phyloP scores from a whole-genome alignment of 345 rosid genomes.

The Lumnitzera littorea region DNA sequence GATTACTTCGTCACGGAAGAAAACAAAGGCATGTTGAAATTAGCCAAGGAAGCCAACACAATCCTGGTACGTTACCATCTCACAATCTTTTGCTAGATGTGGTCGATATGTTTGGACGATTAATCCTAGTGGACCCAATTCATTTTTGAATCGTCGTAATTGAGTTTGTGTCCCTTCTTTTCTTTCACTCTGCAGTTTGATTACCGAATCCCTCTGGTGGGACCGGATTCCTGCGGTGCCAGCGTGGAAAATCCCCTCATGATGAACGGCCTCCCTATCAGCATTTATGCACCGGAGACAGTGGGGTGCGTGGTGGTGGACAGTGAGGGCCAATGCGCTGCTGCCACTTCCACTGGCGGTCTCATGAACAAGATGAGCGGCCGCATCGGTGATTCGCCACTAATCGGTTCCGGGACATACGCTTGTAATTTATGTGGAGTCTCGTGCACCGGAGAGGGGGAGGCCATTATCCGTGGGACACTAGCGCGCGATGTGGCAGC shows the following conservation, averaged over 20 bases:
- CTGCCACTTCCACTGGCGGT: slow-evolving; percentile 94
- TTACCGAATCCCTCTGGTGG: slow-evolving; percentile 55
- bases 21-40: slow-evolving; percentile 76
- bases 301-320: slow-evolving; percentile 95
- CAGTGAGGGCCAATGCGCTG: slow-evolving; percentile 71
- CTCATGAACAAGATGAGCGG: slow-evolving; percentile 87
- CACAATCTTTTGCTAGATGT: too few relatives aligned
- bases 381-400: slow-evolving; percentile 92
- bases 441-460: slow-evolving; percentile 96
- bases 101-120: too few relatives aligned
- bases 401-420: slow-evolving; percentile 92
- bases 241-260: slow-evolving; percentile 46
- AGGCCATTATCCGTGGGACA: slow-evolving; percentile 83
- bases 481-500: slow-evolving; percentile 91
- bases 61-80: slow-evolving; percentile 48
- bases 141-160: background rate
- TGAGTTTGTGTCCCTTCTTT: too few relatives aligned
- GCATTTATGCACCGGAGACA: slow-evolving; percentile 85
- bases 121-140: background rate
- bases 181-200: slow-evolving; percentile 47
- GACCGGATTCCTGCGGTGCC: slow-evolving; percentile 44
- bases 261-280: slow-evolving; percentile 92
- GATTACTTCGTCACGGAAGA: slow-evolving; percentile 80
- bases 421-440: slow-evolving; percentile 73
- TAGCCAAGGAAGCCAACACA: slow-evolving; percentile 87